A percentile compares a stretch with the other conserved stretches of the same genome.
Conservation (phyloP, 2,329 filamentous ascomycete genomes). For the Myriosclerotinia curreyana region DNA sequence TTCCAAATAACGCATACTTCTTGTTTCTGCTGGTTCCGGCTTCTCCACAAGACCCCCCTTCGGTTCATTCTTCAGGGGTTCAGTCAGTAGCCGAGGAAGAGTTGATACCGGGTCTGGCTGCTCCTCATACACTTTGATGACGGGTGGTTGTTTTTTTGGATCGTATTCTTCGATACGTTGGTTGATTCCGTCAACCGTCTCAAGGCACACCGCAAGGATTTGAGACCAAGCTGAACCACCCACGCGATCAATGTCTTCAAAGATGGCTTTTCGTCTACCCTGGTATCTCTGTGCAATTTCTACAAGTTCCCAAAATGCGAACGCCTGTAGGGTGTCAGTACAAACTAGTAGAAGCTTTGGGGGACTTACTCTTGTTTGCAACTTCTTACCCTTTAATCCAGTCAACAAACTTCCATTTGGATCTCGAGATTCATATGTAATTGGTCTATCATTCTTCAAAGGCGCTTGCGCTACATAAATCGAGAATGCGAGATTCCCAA, state of each 20-base stretch:
- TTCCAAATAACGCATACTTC: conserved; percentile 26
- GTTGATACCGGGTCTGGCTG: conserved; percentile 25
- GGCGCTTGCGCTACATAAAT: conserved; percentile 78
- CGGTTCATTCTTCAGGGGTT: conserved; percentile 32
- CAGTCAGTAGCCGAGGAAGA: conserved; percentile 33
- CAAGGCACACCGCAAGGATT: conserved; percentile 66
- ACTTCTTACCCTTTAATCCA: conserved; percentile 79
- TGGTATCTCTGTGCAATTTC: conserved; percentile 74
- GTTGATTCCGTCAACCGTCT: conserved; percentile 65
- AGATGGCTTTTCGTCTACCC: conserved; percentile 73
- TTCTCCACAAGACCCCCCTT: conserved; percentile 35
- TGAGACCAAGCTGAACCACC: conserved; percentile 81
- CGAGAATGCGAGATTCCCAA: conserved; percentile 74
- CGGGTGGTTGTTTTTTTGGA: conserved; percentile 41
- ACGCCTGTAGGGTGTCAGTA: conserved; percentile 51
- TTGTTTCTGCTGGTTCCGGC: conserved; percentile 25
- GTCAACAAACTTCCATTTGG: conserved; percentile 86
- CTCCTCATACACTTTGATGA: conserved; percentile 10
- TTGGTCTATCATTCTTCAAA: conserved; percentile 76
- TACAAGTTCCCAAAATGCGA: conserved; percentile 88
- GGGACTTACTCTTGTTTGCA: conserved; percentile 62
- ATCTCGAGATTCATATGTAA: conserved; percentile 83
- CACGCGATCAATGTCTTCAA: conserved; percentile 79
- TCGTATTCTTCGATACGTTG: conserved; percentile 60
- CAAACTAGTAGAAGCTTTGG: background rate